These are phyloP conservation scores for Celoporthe dispersa DNA, from an alignment of 2,329 filamentous ascomycete genomes.

Conservation along the genomic window DNA sequence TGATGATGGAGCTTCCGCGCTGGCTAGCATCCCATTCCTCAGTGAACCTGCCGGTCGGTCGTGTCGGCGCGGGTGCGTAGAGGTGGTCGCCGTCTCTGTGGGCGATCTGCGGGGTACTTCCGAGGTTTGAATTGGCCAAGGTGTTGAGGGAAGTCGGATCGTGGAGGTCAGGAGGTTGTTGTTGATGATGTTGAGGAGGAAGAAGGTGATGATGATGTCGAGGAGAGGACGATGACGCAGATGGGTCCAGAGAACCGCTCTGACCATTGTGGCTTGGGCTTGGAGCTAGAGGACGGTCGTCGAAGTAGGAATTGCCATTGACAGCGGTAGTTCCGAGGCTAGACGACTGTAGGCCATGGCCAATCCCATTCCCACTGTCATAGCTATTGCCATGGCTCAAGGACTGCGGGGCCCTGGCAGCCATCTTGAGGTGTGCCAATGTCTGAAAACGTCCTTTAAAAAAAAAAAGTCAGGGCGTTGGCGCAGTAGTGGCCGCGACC, in stretches of 20 bases:
- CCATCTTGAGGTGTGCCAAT: constrained; percentile 14
- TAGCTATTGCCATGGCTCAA: not conserved
- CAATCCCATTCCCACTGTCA: not conserved
- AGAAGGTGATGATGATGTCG: constrained; percentile 13
- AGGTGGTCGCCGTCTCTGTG: constrained; percentile 27
- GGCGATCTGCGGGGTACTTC: not conserved
- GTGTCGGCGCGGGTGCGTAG: constrained; percentile 32
- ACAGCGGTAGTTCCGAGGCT: constrained; percentile 23
- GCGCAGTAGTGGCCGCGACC: constrained; percentile 3
- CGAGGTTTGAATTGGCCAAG: constrained; percentile 30
- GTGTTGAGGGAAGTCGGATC: constrained; percentile 31
- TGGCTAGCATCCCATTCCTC: constrained; percentile 75
- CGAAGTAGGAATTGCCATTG: constrained; percentile 16
- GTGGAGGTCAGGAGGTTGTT: not conserved
- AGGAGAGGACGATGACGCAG: constrained; percentile 22
- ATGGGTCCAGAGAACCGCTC: constrained; percentile 13
- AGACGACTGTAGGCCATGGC: not conserved
- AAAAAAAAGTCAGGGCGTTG: not conserved
- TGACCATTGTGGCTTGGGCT: constrained; percentile 17
- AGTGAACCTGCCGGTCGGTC: constrained; percentile 59
- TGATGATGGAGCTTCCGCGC: constrained; percentile 67
- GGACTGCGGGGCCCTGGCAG: constrained; percentile 22
- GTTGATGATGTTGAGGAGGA: constrained; percentile 15
- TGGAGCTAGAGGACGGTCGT: constrained; percentile 8
- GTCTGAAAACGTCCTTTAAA: not conserved